These are phyloP conservation scores for Zoysia pacifica DNA, from an alignment of 176 grass and related monocot species.

Conservation along the genomic window DNA sequence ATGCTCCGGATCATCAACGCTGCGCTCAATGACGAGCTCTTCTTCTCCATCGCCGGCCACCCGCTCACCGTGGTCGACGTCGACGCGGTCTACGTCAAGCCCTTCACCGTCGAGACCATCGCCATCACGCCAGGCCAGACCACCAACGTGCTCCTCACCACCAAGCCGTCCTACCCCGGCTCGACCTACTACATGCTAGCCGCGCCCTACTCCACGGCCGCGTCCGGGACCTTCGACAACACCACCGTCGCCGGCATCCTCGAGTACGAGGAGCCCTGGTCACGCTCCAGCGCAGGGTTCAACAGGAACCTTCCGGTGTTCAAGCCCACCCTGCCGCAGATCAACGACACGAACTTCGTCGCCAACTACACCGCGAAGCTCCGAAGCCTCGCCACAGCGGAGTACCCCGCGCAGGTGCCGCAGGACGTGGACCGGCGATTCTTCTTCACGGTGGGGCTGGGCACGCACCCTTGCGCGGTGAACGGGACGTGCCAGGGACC, in stretches of 20 bases:
- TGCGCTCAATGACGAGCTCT: slow-evolving; percentile 44
- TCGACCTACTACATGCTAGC: slow-evolving; percentile 49
- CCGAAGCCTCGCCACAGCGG: slow-evolving; percentile 43
- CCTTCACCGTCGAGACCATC: slow-evolving; percentile 46
- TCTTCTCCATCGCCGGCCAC: slow-evolving; percentile 62
- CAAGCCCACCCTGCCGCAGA: slow-evolving; percentile 11
- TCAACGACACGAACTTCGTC: slow-evolving; percentile 25
- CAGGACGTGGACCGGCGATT: slow-evolving; percentile 36
- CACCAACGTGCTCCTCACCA: neutral
- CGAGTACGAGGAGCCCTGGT: slow-evolving; percentile 45
- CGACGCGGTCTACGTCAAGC: slow-evolving; percentile 56
- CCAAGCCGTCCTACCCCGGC: slow-evolving; percentile 45
- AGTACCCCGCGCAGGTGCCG: slow-evolving; percentile 47
- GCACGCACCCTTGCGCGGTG: slow-evolving; percentile 48
- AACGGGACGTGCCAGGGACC: slow-evolving; percentile 60
- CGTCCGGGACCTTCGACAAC: slow-evolving; percentile 44
- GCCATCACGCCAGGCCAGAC: slow-evolving; percentile 54
- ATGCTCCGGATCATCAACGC: slow-evolving; percentile 40
- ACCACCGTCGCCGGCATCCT: slow-evolving; percentile 54
- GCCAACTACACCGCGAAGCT: slow-evolving; percentile 46
- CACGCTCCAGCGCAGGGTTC: slow-evolving; percentile 23
- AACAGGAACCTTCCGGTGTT: slow-evolving; percentile 46
- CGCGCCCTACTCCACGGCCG: slow-evolving; percentile 42
- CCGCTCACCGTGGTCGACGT: slow-evolving; percentile 54
- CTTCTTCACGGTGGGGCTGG: slow-evolving; percentile 60